Base-by-base conservation (phyloP, 352 stramenopile genomes). In the Phytophthora tubulina region DNA sequence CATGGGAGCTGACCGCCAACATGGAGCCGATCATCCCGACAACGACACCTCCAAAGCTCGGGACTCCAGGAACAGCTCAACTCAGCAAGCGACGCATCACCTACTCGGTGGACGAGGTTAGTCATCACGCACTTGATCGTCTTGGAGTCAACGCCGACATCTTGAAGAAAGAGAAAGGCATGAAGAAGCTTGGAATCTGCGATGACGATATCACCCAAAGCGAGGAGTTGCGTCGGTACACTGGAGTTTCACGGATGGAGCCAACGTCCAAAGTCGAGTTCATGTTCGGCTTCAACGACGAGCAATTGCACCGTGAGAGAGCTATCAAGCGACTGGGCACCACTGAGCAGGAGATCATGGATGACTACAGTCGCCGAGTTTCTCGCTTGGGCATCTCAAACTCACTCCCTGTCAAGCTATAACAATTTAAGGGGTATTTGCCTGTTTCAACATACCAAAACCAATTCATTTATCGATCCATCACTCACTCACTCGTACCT, bases 171-270 rank as follows among this genome's bases (percentile, higher is more conserved):
- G 85, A 92, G 57, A 92, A 91, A 32, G 81, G 81, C 27, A 91
- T 92, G 85, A 89, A 91, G 68, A 92, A 92, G 63, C 72, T 92
- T 31, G 83, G 85, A 8, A 90, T 91, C 66, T 90, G 77, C 54
- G 85, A 92, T 58, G 71, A 84, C 32, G 83, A 91, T 63, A 87
- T 91, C 36, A 46, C 67, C 27, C 78, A 65, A 49, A 76, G 81
- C 57, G 80, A 91, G 49, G 78, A 88, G 35, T 64, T 89, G 13
- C 81, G 78, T n/a, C 76, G 79, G 17, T 88, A 89, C 67, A 85
- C 76, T 14, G 81, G 78, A 32, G 72, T 88, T 21, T 73, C 73
- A 3, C 74, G 76, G 44, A 42, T 64, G 15, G 45, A 71, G 38
- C 70, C 62, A 2, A 54, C 56, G 2, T 82, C 70, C 21, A 92